Conservation (phyloP, 2,329 filamentous ascomycete species). For the Colletotrichum falcatum region DNA sequence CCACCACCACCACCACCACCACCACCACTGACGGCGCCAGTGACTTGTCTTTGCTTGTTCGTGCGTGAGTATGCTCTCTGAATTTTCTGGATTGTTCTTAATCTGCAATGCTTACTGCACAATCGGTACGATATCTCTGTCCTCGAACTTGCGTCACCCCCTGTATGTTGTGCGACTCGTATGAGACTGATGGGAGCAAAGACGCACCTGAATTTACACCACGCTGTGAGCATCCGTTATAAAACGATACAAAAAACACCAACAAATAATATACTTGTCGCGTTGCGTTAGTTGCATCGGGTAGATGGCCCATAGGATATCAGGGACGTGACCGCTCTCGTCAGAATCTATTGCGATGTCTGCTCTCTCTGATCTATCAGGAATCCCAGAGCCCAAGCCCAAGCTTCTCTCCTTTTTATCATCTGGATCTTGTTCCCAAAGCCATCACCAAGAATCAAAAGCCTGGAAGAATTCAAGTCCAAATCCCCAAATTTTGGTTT, state of each 20-base stretch:
- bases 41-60: too few relatives aligned
- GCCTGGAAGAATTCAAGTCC: conserved; percentile 13
- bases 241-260: neutral
- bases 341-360: conserved; percentile 32
- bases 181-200: too few relatives aligned
- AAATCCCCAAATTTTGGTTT: conserved; percentile 15
- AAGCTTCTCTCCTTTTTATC: conserved; percentile 18
- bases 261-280: neutral
- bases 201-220: neutral
- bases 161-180: neutral
- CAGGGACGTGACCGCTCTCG: neutral
- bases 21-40: neutral
- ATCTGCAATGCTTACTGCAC: neutral
- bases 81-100: neutral
- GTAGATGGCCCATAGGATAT: neutral
- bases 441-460: conserved; percentile 16
- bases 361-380: conserved; percentile 21
- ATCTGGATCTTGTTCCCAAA: conserved; percentile 24
- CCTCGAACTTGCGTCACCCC: neutral
- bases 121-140: too few relatives aligned
- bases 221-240: neutral
- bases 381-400: conserved; percentile 37
- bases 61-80: neutral
- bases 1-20: neutral
- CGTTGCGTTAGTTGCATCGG: too few relatives aligned